Base-by-base conservation (phyloP, 208 protist species). In the Acanthamoeba royreba region DNA sequence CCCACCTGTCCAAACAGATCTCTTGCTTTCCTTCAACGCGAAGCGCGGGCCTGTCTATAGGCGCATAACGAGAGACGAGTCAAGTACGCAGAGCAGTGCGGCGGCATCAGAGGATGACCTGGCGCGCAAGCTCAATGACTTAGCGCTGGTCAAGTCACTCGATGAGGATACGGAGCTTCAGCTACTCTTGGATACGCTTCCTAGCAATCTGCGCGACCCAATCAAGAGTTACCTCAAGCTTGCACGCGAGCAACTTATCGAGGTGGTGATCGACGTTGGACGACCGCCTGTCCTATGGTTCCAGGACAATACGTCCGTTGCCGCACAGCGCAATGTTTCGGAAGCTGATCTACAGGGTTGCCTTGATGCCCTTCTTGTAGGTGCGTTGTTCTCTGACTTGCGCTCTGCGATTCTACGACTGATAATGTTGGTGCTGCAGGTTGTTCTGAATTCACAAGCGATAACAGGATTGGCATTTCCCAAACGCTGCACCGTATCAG, bases 261-360 rank as follows among this genome's bases (percentile, higher is more conserved):
- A 88, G 35, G 49, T 88, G 31, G 43, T 88, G 19, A 63, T 88
- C 5, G 79, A 88, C 47, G 45, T 19, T 5, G 79, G 79, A 17
- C 79, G 79, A 25, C 79, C 79, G 42, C 79, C 79, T 4, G 49
- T 63, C 15, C 79, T 88, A 13, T 88, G 79, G 79, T 88, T 88
- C 22, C 79, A 63, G n/a, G 31, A 88, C n/a, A 47, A 88, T 47
- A 88, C 79, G 45, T 88, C 79, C 42, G 79, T 88, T 43, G 13
- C 47, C 5, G 79, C 79, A 5, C 79, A 88, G 49, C 33, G 49
- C 46, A 47, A 88, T 9, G 79, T 88, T 5, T 28, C 33, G 25
- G 19, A 9, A 42, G 79, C 25, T 13, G 47, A 88, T 28, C 35
- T 88, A 4, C 8, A 61, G 35, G 7, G n/a, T 28, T 88, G 79